A percentile compares a stretch with the other conserved stretches of the same genome.
phyloP scores from a whole-genome alignment of 1,284 basidiomycete genomes.

The Meira miltonrushii region DNA sequence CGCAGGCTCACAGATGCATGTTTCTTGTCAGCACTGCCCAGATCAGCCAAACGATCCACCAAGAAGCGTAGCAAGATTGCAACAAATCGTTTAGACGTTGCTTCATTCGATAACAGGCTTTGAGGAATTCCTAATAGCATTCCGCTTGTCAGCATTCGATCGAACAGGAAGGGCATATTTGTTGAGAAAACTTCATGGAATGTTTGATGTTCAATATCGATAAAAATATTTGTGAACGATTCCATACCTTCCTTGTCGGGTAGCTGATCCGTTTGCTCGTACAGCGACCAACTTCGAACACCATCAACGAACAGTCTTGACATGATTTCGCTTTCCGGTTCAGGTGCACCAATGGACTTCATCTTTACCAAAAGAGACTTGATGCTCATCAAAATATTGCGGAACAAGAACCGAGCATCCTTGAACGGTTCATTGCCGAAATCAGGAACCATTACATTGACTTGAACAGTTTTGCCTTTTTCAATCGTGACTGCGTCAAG shows the following conservation, averaged over 20 bases:
- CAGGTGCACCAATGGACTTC: conserved; percentile 70
- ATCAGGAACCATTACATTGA: conserved; percentile 53
- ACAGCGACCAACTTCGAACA: conserved; percentile 77
- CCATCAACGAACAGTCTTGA: conserved; percentile 80
- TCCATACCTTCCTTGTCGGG: conserved; percentile 86
- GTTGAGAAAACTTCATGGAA: conserved; percentile 49
- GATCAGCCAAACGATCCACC: conserved; percentile 69
- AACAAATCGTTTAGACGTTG: conserved; percentile 81
- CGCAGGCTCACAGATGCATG: conserved; percentile 71
- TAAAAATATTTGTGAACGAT: conserved; percentile 62
- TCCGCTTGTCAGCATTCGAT: conserved; percentile 59
- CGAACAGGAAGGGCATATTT: conserved; percentile 44
- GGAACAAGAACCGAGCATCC: conserved; percentile 71
- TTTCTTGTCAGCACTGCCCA: conserved; percentile 78
- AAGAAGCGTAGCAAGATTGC: conserved; percentile 86
- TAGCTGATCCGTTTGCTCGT: conserved; percentile 65
- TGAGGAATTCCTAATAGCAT: conserved; percentile 81
- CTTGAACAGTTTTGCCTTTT: conserved; percentile 54
- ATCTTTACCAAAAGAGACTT: conserved; percentile 74
- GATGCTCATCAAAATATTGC: conserved; percentile 84
- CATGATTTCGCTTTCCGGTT: conserved; percentile 80
- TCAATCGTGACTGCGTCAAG: conserved; percentile 51
- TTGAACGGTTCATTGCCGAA: conserved; percentile 53
- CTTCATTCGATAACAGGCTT: conserved; percentile 74
- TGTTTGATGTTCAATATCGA: conserved; percentile 54